Conservation (phyloP, 2,329 filamentous ascomycete species). For the Anthostomella pinea region DNA sequence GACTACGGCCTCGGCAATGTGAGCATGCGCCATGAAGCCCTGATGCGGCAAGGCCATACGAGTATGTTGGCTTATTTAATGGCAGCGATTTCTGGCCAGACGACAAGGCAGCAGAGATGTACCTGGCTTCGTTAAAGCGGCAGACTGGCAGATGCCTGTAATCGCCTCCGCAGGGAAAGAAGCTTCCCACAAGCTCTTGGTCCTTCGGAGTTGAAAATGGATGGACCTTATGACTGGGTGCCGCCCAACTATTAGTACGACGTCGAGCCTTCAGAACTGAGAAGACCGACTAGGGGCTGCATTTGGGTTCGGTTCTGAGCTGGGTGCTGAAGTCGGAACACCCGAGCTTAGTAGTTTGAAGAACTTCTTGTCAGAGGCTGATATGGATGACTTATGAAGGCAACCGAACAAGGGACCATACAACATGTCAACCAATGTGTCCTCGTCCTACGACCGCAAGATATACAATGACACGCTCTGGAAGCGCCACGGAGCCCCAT, state of each 20-base stretch:
- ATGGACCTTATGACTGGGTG: slow-evolving; percentile 65
- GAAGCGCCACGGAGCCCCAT: slow-evolving; percentile 50
- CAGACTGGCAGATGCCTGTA: slow-evolving; percentile 56
- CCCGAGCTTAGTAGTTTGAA: slow-evolving; percentile 53
- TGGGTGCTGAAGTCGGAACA: slow-evolving; percentile 60
- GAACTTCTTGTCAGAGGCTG: slow-evolving; percentile 49
- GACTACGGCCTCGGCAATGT: slow-evolving; percentile 55
- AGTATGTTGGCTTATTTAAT: slow-evolving; percentile 57
- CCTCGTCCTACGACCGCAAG: slow-evolving; percentile 52
- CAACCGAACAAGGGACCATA: slow-evolving; percentile 50
- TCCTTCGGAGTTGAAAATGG: slow-evolving; percentile 63
- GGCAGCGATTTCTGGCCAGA: slow-evolving; percentile 63
- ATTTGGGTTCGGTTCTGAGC: slow-evolving; percentile 62
- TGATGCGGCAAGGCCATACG: slow-evolving; percentile 58
- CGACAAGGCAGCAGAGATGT: slow-evolving; percentile 51
- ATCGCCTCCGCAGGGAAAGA: slow-evolving; percentile 54
- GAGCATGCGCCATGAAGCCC: slow-evolving; percentile 58
- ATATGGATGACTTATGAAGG: slow-evolving; percentile 56
- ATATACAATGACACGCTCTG: slow-evolving; percentile 58
- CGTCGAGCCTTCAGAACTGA: slow-evolving; percentile 32
- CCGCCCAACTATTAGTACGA: slow-evolving; percentile 64
- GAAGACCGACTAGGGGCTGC: slow-evolving; percentile 50
- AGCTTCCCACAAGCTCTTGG: slow-evolving; percentile 51
- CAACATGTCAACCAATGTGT: slow-evolving; percentile 57
- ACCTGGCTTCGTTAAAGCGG: slow-evolving; percentile 47